A percentile compares a stretch with the other conserved stretches of the same genome.
Evolutionary conservation across 1,139 yeast species (phyloP).

Genomic region (Diutina sp.): DNA sequence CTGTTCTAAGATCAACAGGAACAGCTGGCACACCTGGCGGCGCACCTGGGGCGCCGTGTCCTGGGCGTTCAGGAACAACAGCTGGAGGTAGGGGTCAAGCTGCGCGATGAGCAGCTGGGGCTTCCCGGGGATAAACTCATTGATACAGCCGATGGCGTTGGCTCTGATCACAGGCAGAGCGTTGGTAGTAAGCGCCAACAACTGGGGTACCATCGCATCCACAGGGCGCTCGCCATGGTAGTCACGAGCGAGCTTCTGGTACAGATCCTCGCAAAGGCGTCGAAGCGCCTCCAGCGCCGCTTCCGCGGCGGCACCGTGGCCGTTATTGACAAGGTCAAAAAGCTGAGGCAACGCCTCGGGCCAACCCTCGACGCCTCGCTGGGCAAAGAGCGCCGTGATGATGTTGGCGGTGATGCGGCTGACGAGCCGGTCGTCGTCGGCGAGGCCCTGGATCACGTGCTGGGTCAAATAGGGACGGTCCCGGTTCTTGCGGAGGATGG

Average conservation of each 20-base stretch:
- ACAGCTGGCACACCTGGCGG: conserved; percentile 67
- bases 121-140: conserved; percentile 60
- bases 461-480: conserved; percentile 44
- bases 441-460: conserved; percentile 58
- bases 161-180: conserved; percentile 39
- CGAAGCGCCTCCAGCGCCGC: conserved; percentile 69
- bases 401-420: conserved; percentile 87
- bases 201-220: conserved; percentile 41
- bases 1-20: conserved; percentile 59
- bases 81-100: conserved; percentile 48
- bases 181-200: conserved; percentile 39
- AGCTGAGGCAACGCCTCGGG: conserved; percentile 61
- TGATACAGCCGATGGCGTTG: conserved; percentile 58
- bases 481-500: conserved; percentile 29
- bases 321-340: conserved; percentile 28
- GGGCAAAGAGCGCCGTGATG: conserved; percentile 65
- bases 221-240: conserved; percentile 58
- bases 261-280: conserved; percentile 82
- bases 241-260: conserved; percentile 42
- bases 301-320: conserved; percentile 34
- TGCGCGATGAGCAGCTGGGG: conserved; percentile 52
- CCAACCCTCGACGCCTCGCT: conserved; percentile 65
- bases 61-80: conserved; percentile 51
- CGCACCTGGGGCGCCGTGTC: conserved; percentile 52
- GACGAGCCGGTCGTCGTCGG: conserved; percentile 46